phyloP scores from a whole-genome alignment of 73 alveolate genomes.

The Paramecium sonneborni region DNA sequence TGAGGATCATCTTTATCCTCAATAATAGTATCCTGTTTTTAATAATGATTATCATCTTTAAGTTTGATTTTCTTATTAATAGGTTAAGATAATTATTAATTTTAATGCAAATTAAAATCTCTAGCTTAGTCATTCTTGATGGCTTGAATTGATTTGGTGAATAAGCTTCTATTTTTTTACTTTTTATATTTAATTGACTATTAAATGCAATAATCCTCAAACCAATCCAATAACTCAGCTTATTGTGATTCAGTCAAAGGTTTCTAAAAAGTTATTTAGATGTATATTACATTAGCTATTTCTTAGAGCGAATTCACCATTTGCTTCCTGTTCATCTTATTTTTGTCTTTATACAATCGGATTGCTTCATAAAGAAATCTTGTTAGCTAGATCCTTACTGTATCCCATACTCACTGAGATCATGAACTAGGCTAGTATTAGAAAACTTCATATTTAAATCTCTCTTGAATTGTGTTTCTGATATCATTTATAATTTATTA shows the following conservation, averaged over 20 bases:
- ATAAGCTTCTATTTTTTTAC: background rate
- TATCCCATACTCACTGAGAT: slow-evolving; percentile 41
- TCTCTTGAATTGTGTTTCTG: slow-evolving; percentile 21
- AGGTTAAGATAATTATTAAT: background rate
- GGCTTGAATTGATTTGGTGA: background rate
- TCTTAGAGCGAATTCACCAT: background rate
- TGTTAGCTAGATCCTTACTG: slow-evolving; percentile 41
- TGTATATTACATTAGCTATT: background rate
- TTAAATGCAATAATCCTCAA: background rate
- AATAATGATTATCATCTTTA: background rate
- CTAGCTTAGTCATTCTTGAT: background rate
- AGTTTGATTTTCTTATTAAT: background rate
- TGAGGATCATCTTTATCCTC: background rate
- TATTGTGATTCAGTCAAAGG: slow-evolving; percentile 5
- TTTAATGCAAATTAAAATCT: background rate
- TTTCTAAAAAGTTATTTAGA: background rate
- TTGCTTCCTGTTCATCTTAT: slow-evolving; percentile 31
- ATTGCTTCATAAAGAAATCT: slow-evolving; percentile 20
- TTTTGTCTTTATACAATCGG: background rate
- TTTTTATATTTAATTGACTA: background rate
- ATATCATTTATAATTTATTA: background rate
- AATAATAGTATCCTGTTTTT: background rate
- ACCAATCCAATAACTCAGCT: slow-evolving; percentile 19
- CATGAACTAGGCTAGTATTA: background rate
- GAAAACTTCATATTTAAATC: background rate